Evolutionary conservation across 805 yeast genomes (phyloP), one percentile per base, ranked within the genome.

Genomic region (Wickerhamiella kazuoi): DNA sequence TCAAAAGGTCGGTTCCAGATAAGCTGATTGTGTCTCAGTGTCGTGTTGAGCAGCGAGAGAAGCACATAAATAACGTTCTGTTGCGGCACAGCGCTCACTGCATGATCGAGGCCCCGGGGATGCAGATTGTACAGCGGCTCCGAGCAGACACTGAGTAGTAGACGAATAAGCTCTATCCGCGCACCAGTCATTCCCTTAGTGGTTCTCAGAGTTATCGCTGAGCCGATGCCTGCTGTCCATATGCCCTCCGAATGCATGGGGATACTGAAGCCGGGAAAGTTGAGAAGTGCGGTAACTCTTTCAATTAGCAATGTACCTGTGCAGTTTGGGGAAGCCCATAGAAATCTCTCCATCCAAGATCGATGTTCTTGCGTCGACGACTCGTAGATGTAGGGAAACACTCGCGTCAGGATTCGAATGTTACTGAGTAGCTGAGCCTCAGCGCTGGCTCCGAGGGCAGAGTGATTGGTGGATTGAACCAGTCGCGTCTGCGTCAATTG

Each of bases 201-300:
- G 39, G 49, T 29, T 47, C 44, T 47, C 49, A 61, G 39, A 41
- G 43, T 54, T 36, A 40, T 55, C 2, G 55, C 49, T 3, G 61
- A 53, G 2, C 82, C 86, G 24, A 84, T 66, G 4, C 94, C 95
- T 3, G 79, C 72, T 48, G 80, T 93, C 94, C 95, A 84, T 1
- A 78, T 62, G 6, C 30, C 20, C 11, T 42, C 18, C 9, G 35
- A 28, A 18, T 41, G 37, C 3, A 41, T 42, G 3, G 63, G 54
- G 7, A 72, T 54, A 0, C 86, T 73, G 50, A 78, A 78, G 1
- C 71, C 72, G 9, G 65, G 62, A 30, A 64, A 62, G 52, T 76
- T 76, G 33, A 77, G 53, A n/a, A 77, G 54, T 18, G 62, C 60
- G 2, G 71, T 59, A 2, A 68, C 47, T 0, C 59, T 41, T 5